A percentile compares a stretch with the other conserved stretches of the same genome.
phyloP scores from a whole-genome alignment of 345 rosid genomes.

The Chamaenerion angustifolium region DNA sequence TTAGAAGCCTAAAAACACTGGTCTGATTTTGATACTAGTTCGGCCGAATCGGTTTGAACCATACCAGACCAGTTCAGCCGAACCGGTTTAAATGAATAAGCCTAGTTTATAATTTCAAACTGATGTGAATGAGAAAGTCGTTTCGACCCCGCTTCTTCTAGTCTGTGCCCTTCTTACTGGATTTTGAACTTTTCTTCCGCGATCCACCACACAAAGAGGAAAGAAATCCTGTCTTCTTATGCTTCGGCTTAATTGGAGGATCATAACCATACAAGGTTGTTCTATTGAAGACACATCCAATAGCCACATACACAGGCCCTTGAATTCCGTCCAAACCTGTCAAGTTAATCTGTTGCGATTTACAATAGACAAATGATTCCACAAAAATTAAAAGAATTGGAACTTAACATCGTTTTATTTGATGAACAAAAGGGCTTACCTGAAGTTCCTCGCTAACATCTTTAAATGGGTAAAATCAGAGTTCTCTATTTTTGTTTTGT shows the following conservation, averaged over 20 bases:
- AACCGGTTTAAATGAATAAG: too few species aligned
- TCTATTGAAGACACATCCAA: constrained; percentile 96
- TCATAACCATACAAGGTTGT: constrained; percentile 93
- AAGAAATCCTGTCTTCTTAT: constrained; percentile 56
- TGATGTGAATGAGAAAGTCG: too few species aligned
- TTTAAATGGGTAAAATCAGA: too few species aligned
- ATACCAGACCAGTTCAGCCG: too few species aligned
- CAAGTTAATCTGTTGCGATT: constrained; percentile 61
- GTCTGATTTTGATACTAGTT: too few species aligned
- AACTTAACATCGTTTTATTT: background rate
- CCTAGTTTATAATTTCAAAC: too few species aligned
- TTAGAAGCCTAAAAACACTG: too few species aligned
- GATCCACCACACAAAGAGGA: constrained; percentile 89
- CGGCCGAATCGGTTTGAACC: too few species aligned
- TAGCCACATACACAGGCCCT: constrained; percentile 98
- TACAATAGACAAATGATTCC: background rate
- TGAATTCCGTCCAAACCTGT: constrained; percentile 97
- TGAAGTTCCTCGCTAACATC: too few species aligned
- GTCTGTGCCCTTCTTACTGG: constrained; percentile 57
- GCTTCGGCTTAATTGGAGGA: constrained; percentile 84
- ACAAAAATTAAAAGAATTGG: background rate
- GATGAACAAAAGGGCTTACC: constrained; percentile 28
- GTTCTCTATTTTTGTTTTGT: too few species aligned
- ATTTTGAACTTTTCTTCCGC: constrained; percentile 57
- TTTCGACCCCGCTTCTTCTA: too few species aligned